Evolutionary conservation across 129 eudicot species (phyloP).

Genomic region (sunflower (Helianthus annuus)): DNA sequence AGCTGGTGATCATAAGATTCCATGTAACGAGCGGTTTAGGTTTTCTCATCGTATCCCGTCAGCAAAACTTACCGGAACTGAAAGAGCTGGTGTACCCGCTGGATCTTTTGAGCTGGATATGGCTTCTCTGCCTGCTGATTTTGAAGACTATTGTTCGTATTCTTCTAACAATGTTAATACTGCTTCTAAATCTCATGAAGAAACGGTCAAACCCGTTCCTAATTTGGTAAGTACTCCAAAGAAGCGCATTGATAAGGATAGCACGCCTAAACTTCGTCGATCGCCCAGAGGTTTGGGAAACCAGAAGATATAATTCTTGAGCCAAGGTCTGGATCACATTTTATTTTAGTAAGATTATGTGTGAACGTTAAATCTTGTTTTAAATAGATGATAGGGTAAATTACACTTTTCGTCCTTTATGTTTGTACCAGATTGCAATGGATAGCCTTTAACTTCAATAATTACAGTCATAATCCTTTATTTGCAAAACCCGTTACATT

Average conservation of each 20-base stretch:
- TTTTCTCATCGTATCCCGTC: conserved; percentile 80
- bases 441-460: too few species aligned
- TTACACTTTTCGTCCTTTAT: too few species aligned
- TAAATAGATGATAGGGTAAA: neutral
- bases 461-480: too few species aligned
- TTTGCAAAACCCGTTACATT: too few species aligned
- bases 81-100: conserved; percentile 68
- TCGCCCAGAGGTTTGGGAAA: conserved; percentile 43
- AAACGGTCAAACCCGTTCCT: conserved; percentile 20
- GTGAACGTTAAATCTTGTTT: neutral
- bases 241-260: conserved; percentile 28
- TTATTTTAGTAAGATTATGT: neutral
- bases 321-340: neutral
- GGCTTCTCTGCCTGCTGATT: conserved; percentile 56
- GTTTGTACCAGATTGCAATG: too few species aligned
- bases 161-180: conserved; percentile 29
- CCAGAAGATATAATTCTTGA: neutral
- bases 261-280: conserved; percentile 29
- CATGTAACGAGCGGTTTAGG: conserved; percentile 43
- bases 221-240: conserved; percentile 27
- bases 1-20: conserved; percentile 25
- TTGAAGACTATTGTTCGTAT: conserved; percentile 34
- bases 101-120: conserved; percentile 92
- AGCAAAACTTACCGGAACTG: conserved; percentile 61
- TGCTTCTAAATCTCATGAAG: conserved; percentile 9